A percentile compares a stretch with the other conserved stretches of the same genome.
These are phyloP conservation scores for Xylaria venustula DNA, from an alignment of 495 filamentous ascomycete genomes.

Conservation along the genomic window DNA sequence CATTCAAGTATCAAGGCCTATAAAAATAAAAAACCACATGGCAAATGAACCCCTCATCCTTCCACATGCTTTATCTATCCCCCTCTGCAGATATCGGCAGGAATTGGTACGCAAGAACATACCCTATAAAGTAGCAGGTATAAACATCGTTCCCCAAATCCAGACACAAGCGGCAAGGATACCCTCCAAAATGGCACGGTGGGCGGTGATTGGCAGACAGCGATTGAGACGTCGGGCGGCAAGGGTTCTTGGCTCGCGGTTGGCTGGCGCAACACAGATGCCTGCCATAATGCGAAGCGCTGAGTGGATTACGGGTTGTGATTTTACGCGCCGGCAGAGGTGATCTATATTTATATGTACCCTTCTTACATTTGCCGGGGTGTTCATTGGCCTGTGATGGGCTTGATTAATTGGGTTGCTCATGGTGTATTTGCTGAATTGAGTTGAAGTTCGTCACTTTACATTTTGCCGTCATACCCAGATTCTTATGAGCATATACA, in stretches of 20 bases:
- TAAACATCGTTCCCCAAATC: background rate
- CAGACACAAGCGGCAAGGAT: background rate
- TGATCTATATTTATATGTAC: background rate
- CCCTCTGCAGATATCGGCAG: no score
- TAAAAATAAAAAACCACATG: background rate
- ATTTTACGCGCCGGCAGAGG: background rate
- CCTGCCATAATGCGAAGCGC: background rate
- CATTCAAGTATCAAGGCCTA: background rate
- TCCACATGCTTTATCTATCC: background rate
- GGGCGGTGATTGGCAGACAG: background rate
- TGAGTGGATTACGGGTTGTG: background rate
- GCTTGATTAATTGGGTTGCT: no score
- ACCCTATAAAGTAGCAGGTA: no score
- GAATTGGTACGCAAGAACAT: no score
- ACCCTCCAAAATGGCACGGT: background rate
- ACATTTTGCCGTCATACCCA: no score
- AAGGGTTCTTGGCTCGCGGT: slow-evolving; percentile 1
- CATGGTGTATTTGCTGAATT: no score
- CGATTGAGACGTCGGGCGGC: background rate
- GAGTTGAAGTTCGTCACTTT: no score
- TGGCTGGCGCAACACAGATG: background rate
- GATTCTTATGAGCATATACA: no score
- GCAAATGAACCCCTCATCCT: background rate
- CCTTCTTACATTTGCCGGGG: background rate
- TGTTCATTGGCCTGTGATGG: background rate